phyloP scores from a whole-genome alignment of 2,329 filamentous ascomycete genomes.

The Scleromitrula shiraiana region DNA sequence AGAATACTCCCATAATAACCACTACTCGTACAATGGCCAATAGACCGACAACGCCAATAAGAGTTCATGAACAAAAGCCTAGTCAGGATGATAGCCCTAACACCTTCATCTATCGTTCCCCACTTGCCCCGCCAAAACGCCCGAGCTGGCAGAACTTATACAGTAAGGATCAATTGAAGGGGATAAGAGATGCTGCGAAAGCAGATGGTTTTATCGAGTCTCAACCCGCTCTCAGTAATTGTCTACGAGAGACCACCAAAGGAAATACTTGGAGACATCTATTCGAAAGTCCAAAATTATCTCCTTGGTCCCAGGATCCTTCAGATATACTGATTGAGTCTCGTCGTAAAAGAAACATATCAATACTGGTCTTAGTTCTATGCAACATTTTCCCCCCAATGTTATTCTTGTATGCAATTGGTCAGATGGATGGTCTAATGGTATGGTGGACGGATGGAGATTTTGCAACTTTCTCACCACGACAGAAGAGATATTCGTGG shows the following conservation, averaged over 20 bases:
- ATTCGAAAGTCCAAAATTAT: conserved; percentile 17
- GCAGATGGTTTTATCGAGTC: conserved; percentile 17
- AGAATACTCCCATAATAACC: neutral
- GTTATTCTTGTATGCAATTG: conserved; percentile 21
- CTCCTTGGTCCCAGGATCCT: conserved; percentile 14
- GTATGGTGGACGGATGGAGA: conserved; percentile 22
- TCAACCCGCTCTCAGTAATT: neutral
- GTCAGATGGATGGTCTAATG: conserved; percentile 23
- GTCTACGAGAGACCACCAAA: neutral
- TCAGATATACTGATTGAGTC: conserved; percentile 12
- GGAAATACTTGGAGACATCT: conserved; percentile 15
- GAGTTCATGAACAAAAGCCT: neutral
- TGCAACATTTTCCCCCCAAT: conserved; percentile 25
- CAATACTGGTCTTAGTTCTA: conserved; percentile 17
- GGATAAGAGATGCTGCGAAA: conserved; percentile 16
- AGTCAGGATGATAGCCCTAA: conserved; percentile 1
- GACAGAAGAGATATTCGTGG: conserved; percentile 21
- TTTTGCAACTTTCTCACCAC: conserved; percentile 17
- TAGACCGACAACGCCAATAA: conserved; percentile 9
- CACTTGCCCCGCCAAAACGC: conserved; percentile 23
- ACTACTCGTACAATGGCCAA: neutral
- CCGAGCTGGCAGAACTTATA: conserved; percentile 24
- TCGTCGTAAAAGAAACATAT: conserved; percentile 17
- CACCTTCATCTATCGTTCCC: conserved; percentile 24
- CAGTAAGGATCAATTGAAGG: conserved; percentile 16